These are phyloP conservation scores for Lithospermum erythrorhizon DNA, from an alignment of 257 asterid species.

Conservation along the genomic window DNA sequence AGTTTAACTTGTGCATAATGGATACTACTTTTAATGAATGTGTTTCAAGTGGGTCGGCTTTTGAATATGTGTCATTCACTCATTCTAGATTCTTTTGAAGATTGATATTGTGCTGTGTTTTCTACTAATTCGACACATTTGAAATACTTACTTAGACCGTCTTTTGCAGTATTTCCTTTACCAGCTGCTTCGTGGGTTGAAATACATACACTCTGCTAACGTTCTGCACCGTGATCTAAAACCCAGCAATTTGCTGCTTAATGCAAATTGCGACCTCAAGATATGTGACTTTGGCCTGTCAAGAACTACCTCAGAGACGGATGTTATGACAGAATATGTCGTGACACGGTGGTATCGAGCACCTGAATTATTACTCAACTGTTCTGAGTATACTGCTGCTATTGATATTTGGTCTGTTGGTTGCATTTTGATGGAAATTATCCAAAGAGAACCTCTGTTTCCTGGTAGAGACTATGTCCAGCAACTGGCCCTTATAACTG, in stretches of 20 bases:
- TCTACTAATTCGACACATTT: not conserved
- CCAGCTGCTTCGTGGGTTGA: slow-evolving; percentile 26
- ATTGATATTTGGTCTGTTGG: slow-evolving; percentile 35
- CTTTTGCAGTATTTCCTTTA: slow-evolving; percentile 24
- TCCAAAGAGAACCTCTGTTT: slow-evolving; percentile 26
- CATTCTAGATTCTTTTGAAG: not conserved
- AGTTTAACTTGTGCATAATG: not conserved
- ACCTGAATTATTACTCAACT: slow-evolving; percentile 25
- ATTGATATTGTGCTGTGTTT: not conserved
- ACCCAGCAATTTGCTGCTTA: slow-evolving; percentile 26
- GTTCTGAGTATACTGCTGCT: slow-evolving; percentile 29
- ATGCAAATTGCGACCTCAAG: slow-evolving; percentile 32
- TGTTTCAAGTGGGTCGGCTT: too few species aligned
- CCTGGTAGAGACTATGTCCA: slow-evolving; percentile 30
- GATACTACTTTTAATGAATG: not conserved
- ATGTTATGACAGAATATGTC: slow-evolving; percentile 31
- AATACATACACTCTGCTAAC: slow-evolving; percentile 27
- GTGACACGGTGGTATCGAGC: slow-evolving; percentile 33
- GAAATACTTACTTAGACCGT: not conserved
- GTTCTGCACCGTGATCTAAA: slow-evolving; percentile 28
- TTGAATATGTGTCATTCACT: not conserved
- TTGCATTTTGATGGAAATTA: slow-evolving; percentile 28
- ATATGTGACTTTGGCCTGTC: slow-evolving; percentile 33
- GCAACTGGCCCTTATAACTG: slow-evolving; percentile 21
- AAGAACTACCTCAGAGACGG: slow-evolving; percentile 28